A percentile compares a stretch with the other conserved stretches of the same genome.
These are phyloP conservation scores for Gossypium laxum DNA, from an alignment of 441 rosid species.

Conservation along the genomic window DNA sequence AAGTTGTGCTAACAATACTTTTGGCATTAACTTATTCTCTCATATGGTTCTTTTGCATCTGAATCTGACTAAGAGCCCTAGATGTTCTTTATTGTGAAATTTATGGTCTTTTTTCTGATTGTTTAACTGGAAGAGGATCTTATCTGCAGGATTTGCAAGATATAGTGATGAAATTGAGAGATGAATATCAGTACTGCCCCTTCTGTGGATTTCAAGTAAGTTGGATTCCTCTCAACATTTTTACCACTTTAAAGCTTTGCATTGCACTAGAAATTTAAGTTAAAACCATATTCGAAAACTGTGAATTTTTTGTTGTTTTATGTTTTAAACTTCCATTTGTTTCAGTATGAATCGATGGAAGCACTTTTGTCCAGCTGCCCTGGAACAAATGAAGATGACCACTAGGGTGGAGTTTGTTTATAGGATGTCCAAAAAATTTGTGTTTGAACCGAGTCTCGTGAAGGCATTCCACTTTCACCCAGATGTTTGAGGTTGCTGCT, in stretches of 20 bases:
- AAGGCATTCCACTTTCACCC: not conserved
- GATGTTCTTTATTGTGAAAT: not conserved
- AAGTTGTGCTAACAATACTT: not conserved
- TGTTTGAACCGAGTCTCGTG: not conserved
- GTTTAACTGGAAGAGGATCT: not conserved
- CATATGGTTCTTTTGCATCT: not conserved
- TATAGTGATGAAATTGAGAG: constrained; percentile 64
- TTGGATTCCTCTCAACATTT: not conserved
- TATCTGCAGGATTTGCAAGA: constrained; percentile 63
- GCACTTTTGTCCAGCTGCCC: constrained; percentile 71
- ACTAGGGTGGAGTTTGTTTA: constrained; percentile 23
- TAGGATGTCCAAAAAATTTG: not conserved
- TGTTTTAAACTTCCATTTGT: not conserved
- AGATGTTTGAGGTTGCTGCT: not conserved
- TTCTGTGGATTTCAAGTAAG: constrained; percentile 79
- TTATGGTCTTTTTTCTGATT: not conserved
- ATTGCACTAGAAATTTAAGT: not conserved
- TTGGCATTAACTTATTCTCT: not conserved
- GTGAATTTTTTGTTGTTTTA: constrained; percentile 8
- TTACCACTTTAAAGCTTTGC: not conserved
- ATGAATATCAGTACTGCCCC: constrained; percentile 61
- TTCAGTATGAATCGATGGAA: constrained; percentile 75
- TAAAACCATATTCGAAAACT: not conserved
- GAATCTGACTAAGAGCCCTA: not conserved
- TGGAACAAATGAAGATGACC: constrained; percentile 74